phyloP scores from a whole-genome alignment of 768 basidiomycete genomes.

The Trametes punicea region DNA sequence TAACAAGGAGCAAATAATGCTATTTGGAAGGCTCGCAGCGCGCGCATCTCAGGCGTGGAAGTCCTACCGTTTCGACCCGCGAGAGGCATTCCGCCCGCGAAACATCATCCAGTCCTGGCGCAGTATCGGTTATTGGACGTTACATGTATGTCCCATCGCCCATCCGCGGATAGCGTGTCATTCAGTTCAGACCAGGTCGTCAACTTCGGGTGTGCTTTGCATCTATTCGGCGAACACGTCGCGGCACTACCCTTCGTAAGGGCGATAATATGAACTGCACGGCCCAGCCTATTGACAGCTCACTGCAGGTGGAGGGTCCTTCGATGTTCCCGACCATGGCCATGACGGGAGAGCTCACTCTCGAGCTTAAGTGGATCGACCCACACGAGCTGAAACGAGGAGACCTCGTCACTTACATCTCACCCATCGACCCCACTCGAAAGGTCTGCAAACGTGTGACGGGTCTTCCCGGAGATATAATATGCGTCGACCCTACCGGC shows the following conservation, averaged over 20 bases:
- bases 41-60: neutral
- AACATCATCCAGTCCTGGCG: neutral
- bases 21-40: neutral
- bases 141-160: neutral
- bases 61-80: neutral
- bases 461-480: constrained; percentile 83
- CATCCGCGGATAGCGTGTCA: neutral
- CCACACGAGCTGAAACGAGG: constrained; percentile 59
- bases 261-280: constrained; percentile 7
- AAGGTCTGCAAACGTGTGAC: constrained; percentile 87
- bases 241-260: constrained; percentile 52
- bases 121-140: neutral
- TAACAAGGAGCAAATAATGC: neutral
- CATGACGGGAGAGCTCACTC: constrained; percentile 51
- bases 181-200: constrained; percentile 36
- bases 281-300: neutral
- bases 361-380: constrained; percentile 60
- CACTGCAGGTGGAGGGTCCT: constrained; percentile 58
- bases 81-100: neutral
- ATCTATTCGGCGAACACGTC: constrained; percentile 62
- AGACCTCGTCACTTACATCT: constrained; percentile 69
- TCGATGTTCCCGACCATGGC: constrained; percentile 82
- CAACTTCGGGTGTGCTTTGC: constrained; percentile 55
- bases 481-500: constrained; percentile 88
- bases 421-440: constrained; percentile 63